These are phyloP conservation scores for Hymenoscyphus salicellus DNA, from an alignment of 2,329 filamentous ascomycete species.

Conservation along the genomic window DNA sequence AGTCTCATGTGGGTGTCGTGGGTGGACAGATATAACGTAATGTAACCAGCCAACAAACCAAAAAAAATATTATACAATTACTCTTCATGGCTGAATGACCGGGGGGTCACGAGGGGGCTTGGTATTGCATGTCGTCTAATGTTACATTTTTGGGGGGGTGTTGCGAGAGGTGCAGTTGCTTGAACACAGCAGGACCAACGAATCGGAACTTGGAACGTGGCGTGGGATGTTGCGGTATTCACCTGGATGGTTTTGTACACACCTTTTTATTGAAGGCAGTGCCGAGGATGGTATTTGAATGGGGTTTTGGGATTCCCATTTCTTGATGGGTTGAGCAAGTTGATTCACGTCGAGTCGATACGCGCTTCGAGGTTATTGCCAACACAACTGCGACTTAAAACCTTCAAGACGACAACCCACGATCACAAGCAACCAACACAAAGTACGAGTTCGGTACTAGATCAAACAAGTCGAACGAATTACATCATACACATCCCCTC, in stretches of 20 bases:
- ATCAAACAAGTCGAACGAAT: neutral
- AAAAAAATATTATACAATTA: neutral
- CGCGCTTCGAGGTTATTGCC: no score
- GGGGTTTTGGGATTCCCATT: no score
- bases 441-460: constrained; percentile 1
- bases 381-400: no score
- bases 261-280: neutral
- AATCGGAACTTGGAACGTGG: neutral
- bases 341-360: no score
- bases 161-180: neutral
- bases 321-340: no score
- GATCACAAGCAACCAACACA: constrained; percentile 4
- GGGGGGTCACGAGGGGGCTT: constrained; percentile 1
- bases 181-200: neutral
- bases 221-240: neutral
- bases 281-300: neutral
- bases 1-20: constrained; percentile 10
- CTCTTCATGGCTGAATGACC: neutral
- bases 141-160: neutral
- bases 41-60: neutral
- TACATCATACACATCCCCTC: neutral
- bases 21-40: constrained; percentile 8
- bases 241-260: neutral
- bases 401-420: no score
- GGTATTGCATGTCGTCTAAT: neutral